Conservation (phyloP, 208 protist genomes). For the Leishmania braziliensis region DNA sequence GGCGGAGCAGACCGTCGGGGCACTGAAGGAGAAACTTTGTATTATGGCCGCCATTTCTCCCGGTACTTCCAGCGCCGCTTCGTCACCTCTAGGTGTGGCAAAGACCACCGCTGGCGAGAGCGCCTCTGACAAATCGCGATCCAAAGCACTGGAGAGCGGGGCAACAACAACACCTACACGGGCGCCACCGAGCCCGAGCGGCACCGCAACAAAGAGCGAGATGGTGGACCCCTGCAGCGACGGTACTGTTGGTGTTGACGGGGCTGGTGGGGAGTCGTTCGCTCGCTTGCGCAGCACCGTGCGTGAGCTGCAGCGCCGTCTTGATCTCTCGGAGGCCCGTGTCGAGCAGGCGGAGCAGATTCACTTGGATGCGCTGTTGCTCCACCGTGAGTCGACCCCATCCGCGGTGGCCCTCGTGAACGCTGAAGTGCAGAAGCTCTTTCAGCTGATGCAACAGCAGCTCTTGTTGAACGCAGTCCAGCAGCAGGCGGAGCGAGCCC, state of each 20-base stretch:
- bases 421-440: slow-evolving; percentile 49
- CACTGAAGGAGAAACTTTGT: not conserved
- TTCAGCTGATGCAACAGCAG: slow-evolving; percentile 50
- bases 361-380: slow-evolving; percentile 28
- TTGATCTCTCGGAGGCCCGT: slow-evolving; percentile 15
- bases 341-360: slow-evolving; percentile 10
- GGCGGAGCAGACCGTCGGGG: slow-evolving; percentile 5
- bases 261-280: not conserved
- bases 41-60: not conserved
- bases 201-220: not conserved
- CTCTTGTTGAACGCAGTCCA: slow-evolving; percentile 44
- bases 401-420: slow-evolving; percentile 32
- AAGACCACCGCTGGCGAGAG: not conserved
- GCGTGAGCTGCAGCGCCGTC: slow-evolving; percentile 24
- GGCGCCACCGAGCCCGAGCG: not conserved
- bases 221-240: not conserved
- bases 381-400: not conserved
- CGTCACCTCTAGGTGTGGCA: not conserved
- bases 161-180: not conserved
- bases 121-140: not conserved
- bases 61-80: not conserved
- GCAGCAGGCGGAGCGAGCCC: slow-evolving; percentile 58
- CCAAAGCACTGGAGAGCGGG: not conserved
- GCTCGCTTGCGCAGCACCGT: slow-evolving; percentile 14
- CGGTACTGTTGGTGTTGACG: not conserved